phyloP scores from a whole-genome alignment of 2,329 filamentous ascomycete genomes.

The Monosporascus sp. region DNA sequence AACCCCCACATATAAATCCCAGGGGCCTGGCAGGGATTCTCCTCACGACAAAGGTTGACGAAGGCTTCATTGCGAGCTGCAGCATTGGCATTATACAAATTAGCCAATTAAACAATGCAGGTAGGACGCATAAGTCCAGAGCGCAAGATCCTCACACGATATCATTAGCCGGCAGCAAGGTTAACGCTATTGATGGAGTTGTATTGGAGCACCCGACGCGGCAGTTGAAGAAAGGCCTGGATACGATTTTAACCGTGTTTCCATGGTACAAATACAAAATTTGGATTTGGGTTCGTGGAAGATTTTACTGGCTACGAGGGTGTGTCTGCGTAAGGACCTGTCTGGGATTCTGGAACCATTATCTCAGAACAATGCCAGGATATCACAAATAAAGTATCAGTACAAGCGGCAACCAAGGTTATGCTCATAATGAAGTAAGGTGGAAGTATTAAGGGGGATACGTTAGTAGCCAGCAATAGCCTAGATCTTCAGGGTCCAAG shows the following conservation, averaged over 20 bases:
- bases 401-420: too few relatives aligned
- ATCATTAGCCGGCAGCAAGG: constrained; percentile 21
- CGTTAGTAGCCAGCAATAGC: too few relatives aligned
- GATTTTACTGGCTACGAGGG: too few relatives aligned
- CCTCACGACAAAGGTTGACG: not conserved
- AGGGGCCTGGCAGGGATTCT: not conserved
- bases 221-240: not conserved
- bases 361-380: too few relatives aligned
- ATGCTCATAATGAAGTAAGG: too few relatives aligned
- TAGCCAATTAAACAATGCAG: constrained; percentile 7
- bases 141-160: constrained; percentile 13
- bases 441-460: too few relatives aligned
- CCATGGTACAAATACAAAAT: too few relatives aligned
- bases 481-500: too few relatives aligned
- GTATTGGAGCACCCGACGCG: constrained; percentile 1
- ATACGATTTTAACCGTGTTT: not conserved
- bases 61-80: constrained; percentile 9
- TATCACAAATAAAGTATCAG: too few relatives aligned
- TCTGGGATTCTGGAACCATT: too few relatives aligned
- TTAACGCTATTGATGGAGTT: constrained; percentile 14
- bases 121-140: constrained; percentile 1
- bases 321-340: too few relatives aligned
- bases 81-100: constrained; percentile 10
- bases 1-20: not conserved
- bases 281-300: too few relatives aligned